Evolutionary conservation across 331 rosid species (phyloP), one percentile per base, ranked within the genome.

Genomic region (Quercus lobata): DNA sequence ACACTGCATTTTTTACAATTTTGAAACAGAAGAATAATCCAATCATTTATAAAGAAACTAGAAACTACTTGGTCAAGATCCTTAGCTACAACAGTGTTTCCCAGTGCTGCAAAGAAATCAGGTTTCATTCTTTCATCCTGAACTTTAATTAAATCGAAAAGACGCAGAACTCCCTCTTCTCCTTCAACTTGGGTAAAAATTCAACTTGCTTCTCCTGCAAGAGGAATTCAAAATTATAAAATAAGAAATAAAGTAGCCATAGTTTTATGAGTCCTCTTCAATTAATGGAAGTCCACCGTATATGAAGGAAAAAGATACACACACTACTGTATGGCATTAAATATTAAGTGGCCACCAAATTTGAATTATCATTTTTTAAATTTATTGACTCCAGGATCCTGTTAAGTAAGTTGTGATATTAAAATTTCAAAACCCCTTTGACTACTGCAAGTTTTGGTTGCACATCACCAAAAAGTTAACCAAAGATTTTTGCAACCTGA

Each of bases 131-230:
- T 84, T 81, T 95, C 96, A 76, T 95, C 96, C 76, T 30, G 84
- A 73, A 95, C 97, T 82, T 85, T 86, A 52, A 95, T 88, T 79
- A 95, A 81, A 88, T 95, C 92, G 73, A 93, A 93, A 72, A 95
- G 94, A 56, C 94, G 98, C 5, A 87, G 92, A 89, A 95, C 98
- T 41, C 94, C 96, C 85, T 91, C 97, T 82, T 90, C 83, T 79
- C 84, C 87, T 86, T 91, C 85, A 89, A 6, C 82, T 74, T 89
- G 77, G 90, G 86, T 74, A 91, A 88, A 73, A 85, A 85, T 83
- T 88, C 83, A 81, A 69, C 88, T 84, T 95, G 99, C 86, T 95
- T 93, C 80, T 93, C 98, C 97, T 91, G 90, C 72, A 80, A 21
- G 27, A 69, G 75, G 75, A 78, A 72, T 74, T 44, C 57, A 84